Percentiles rank a stretch among this genome's conserved stretches.
phyloP scores from a whole-genome alignment of 371 early-diverging fungal species.

The Mortierella sp. region DNA sequence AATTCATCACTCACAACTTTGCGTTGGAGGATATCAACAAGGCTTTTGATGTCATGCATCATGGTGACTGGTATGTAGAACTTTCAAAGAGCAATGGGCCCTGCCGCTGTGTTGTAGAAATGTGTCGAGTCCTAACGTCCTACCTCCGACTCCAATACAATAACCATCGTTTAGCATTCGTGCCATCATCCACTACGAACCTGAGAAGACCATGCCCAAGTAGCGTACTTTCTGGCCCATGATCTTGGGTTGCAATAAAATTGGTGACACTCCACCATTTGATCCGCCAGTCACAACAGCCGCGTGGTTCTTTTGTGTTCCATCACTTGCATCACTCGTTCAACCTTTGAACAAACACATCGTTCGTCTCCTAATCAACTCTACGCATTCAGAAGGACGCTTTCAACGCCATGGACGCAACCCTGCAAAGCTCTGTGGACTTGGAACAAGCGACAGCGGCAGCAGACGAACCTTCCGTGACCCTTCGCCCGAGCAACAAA shows the following conservation, averaged over 20 bases:
- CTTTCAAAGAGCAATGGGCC: no score
- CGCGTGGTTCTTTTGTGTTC: neutral
- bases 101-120: no score
- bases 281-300: no score
- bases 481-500: slow-evolving; percentile 5
- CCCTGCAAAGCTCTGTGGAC: neutral
- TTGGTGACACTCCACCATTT: no score
- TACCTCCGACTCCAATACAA: neutral
- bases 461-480: neutral
- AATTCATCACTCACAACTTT: slow-evolving; percentile 88
- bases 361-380: neutral
- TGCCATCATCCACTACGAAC: slow-evolving; percentile 59
- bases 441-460: neutral
- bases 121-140: no score
- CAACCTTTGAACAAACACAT: neutral
- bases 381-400: neutral
- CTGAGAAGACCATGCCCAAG: neutral
- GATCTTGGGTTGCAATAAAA: no score
- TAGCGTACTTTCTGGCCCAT: neutral
- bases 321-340: neutral
- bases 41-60: slow-evolving; percentile 92
- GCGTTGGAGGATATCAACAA: slow-evolving; percentile 88
- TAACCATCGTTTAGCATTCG: slow-evolving; percentile 62
- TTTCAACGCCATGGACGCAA: slow-evolving; percentile 19
- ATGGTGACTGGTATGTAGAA: slow-evolving; percentile 71